Percentiles rank a stretch among this genome's conserved stretches.
These are phyloP conservation scores for Neofusicoccum sp. DNA, from an alignment of 2,329 filamentous ascomycete species.

Conservation along the genomic window DNA sequence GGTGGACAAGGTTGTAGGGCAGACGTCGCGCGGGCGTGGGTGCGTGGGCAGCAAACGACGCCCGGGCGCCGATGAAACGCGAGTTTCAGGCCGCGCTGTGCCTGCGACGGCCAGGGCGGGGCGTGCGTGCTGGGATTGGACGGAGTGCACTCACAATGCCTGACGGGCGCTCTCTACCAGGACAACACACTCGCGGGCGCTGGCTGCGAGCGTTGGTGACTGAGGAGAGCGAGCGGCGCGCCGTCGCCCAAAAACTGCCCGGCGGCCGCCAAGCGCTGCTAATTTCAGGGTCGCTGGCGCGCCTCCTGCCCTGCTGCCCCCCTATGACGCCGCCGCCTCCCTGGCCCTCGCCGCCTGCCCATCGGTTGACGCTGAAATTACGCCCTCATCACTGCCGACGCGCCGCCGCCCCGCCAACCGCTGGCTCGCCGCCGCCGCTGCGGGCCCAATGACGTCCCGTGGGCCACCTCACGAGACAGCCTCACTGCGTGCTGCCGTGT, in stretches of 20 bases:
- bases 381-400: background rate
- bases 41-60: slow-evolving; percentile 12
- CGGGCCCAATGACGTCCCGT: slow-evolving; percentile 12
- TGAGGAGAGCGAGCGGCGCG: background rate
- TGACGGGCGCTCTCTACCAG: background rate
- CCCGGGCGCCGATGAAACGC: slow-evolving; percentile 16
- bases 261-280: background rate
- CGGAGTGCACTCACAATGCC: slow-evolving; percentile 9
- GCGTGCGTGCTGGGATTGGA: background rate
- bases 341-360: too few species aligned
- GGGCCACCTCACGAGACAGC: background rate
- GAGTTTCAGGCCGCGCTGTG: slow-evolving; percentile 11
- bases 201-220: background rate
- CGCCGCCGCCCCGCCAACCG: background rate
- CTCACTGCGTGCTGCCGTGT: too few species aligned
- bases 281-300: slow-evolving; percentile 6
- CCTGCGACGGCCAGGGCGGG: background rate
- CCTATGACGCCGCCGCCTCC: slow-evolving; percentile 12
- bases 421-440: background rate
- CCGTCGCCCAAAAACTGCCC: background rate
- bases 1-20: slow-evolving; percentile 10
- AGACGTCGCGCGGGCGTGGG: background rate
- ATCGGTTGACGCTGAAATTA: slow-evolving; percentile 12
- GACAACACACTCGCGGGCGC: background rate
- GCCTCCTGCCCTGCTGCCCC: background rate